A percentile compares a stretch with the other conserved stretches of the same genome.
phyloP scores from a whole-genome alignment of 2,329 filamentous ascomycete genomes.

The Hypocrella siamensis region DNA sequence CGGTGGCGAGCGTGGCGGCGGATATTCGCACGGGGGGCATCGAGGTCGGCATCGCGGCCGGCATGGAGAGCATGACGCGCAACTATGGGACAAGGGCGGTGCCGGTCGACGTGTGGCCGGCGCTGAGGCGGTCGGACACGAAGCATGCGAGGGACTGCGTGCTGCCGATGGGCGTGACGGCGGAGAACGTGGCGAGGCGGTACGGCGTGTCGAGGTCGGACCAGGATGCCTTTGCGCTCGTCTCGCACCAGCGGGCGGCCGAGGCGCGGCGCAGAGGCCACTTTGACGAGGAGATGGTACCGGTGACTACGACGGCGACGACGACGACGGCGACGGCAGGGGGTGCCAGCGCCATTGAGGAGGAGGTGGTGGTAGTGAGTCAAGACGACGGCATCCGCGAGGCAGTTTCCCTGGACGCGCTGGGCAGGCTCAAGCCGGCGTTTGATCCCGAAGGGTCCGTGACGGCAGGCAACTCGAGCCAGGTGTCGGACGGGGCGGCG shows the following conservation, averaged over 20 bases:
- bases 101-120: constrained; percentile 65
- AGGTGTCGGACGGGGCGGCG: constrained; percentile 79
- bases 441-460: constrained; percentile 61
- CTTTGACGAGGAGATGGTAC: constrained; percentile 68
- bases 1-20: constrained; percentile 58
- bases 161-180: constrained; percentile 87
- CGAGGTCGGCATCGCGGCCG: constrained; percentile 62
- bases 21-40: constrained; percentile 62
- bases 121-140: constrained; percentile 44
- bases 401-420: constrained; percentile 49
- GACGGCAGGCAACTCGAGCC: constrained; percentile 75
- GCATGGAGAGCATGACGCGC: constrained; percentile 92
- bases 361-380: constrained; percentile 46
- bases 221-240: constrained; percentile 69
- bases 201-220: constrained; percentile 60
- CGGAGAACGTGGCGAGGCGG: constrained; percentile 70
- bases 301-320: constrained; percentile 56
- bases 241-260: constrained; percentile 58
- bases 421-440: constrained; percentile 70
- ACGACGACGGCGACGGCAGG: constrained; percentile 29
- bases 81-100: constrained; percentile 83
- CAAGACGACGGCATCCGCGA: constrained; percentile 74
- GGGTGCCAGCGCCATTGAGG: background rate
- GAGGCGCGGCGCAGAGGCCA: constrained; percentile 50
- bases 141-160: constrained; percentile 71